phyloP scores from a whole-genome alignment of 345 rosid genomes.

The Salix udensis region DNA sequence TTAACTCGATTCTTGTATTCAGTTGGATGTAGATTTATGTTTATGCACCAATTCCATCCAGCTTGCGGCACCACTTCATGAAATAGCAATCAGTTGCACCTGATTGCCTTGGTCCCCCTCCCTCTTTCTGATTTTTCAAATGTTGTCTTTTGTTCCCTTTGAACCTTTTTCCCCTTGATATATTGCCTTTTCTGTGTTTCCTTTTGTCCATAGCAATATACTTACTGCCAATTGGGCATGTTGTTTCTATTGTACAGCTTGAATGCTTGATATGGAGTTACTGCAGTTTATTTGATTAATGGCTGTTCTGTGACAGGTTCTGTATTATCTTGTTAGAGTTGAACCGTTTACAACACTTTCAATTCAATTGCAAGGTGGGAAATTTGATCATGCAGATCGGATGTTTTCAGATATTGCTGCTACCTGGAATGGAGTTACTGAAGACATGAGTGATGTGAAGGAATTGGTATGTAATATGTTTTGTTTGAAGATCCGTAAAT shows the following conservation, averaged over 20 bases:
- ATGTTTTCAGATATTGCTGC: slow-evolving; percentile 88
- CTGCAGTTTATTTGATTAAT: slow-evolving; percentile 8
- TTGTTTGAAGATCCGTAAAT: slow-evolving; percentile 4
- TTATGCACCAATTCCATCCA: not conserved
- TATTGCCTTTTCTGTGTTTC: not conserved
- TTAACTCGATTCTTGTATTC: not conserved
- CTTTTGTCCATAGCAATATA: not conserved
- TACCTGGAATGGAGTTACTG: slow-evolving; percentile 95
- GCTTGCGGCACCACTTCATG: not conserved
- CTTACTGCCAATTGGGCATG: slow-evolving; percentile 5
- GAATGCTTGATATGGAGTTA: slow-evolving; percentile 5
- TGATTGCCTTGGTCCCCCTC: not conserved
- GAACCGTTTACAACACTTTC: slow-evolving; percentile 96
- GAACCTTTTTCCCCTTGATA: not conserved
- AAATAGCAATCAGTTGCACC: not conserved
- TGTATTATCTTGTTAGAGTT: slow-evolving; percentile 88
- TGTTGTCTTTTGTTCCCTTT: not conserved
- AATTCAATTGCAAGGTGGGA: slow-evolving; percentile 98
- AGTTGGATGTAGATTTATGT: not conserved
- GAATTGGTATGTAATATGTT: slow-evolving; percentile 65
- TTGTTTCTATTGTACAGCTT: not conserved
- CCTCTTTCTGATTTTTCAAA: not conserved
- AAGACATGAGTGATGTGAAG: slow-evolving; percentile 99
- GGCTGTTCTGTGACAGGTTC: slow-evolving; percentile 54
- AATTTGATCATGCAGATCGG: slow-evolving; percentile 97